Evolutionary conservation across 176 grass and related monocot species (phyloP).

Genomic region (Olyra latifolia): DNA sequence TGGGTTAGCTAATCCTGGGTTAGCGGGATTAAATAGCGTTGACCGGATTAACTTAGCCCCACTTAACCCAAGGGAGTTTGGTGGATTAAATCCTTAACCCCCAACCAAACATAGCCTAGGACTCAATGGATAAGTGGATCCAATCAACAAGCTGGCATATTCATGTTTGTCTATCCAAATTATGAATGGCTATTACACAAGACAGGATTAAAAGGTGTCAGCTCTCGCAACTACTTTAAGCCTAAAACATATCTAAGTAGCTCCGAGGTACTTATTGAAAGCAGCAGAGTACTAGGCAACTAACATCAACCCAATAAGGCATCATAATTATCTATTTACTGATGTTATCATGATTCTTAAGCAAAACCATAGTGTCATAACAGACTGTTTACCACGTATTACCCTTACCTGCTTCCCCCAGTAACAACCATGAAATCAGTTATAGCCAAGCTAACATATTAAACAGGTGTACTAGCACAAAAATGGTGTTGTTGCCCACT

Average conservation of each 20-base stretch:
- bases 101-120: too few relatives aligned
- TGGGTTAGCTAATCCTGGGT: too few relatives aligned
- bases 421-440: not conserved
- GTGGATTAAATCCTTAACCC: too few relatives aligned
- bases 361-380: not conserved
- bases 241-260: conserved; percentile 8
- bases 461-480: not conserved
- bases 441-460: conserved; percentile 9
- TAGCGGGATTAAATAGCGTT: too few relatives aligned
- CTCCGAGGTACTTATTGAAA: not conserved
- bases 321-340: not conserved
- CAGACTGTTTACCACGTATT: not conserved
- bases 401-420: conserved; percentile 13
- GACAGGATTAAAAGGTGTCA: conserved; percentile 17
- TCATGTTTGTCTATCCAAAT: conserved; percentile 18
- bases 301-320: conserved; percentile 7
- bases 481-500: not conserved
- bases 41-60: too few relatives aligned
- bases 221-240: not conserved
- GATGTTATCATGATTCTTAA: conserved; percentile 4
- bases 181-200: not conserved
- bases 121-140: conserved; percentile 10
- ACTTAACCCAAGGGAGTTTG: too few relatives aligned
- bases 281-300: not conserved
- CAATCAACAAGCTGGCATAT: not conserved